These are phyloP conservation scores for Setomelanomma holmii DNA, from an alignment of 2,329 filamentous ascomycete species.

Conservation along the genomic window DNA sequence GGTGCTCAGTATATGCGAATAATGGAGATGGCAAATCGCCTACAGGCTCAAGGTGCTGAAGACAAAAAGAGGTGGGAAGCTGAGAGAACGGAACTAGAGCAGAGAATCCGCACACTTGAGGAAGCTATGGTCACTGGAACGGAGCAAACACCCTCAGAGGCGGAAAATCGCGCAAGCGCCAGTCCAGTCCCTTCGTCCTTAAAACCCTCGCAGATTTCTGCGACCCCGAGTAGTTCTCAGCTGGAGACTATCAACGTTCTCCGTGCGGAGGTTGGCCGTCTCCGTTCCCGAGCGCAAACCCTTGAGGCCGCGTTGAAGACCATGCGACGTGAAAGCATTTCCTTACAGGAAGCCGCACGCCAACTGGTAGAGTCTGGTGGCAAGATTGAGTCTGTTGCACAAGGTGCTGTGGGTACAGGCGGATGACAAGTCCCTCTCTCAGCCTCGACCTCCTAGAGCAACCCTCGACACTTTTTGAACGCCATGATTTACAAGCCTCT, in stretches of 20 bases:
- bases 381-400: conserved; percentile 31
- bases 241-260: conserved; percentile 40
- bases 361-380: conserved; percentile 34
- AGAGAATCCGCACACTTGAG: conserved; percentile 47
- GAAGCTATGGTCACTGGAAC: conserved; percentile 37
- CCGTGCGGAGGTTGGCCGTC: conserved; percentile 36
- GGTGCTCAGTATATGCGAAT: conserved; percentile 60
- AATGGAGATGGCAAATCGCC: conserved; percentile 56
- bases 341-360: conserved; percentile 35
- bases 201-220: conserved; percentile 5
- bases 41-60: conserved; percentile 54
- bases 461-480: not conserved
- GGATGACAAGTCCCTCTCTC: not conserved
- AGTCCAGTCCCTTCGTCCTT: conserved; percentile 3
- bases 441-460: not conserved
- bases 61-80: conserved; percentile 52
- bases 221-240: conserved; percentile 12
- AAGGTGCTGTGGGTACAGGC: conserved; percentile 1
- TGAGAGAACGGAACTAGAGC: conserved; percentile 49
- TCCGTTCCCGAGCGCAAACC: conserved; percentile 36
- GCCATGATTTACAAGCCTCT: not conserved
- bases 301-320: conserved; percentile 35
- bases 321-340: conserved; percentile 36
- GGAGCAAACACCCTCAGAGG: conserved; percentile 3
- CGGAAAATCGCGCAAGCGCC: conserved; percentile 1